Evolutionary conservation across 2,329 filamentous ascomycete genomes (phyloP).

Genomic region (Paraconiothyrium sp.): DNA sequence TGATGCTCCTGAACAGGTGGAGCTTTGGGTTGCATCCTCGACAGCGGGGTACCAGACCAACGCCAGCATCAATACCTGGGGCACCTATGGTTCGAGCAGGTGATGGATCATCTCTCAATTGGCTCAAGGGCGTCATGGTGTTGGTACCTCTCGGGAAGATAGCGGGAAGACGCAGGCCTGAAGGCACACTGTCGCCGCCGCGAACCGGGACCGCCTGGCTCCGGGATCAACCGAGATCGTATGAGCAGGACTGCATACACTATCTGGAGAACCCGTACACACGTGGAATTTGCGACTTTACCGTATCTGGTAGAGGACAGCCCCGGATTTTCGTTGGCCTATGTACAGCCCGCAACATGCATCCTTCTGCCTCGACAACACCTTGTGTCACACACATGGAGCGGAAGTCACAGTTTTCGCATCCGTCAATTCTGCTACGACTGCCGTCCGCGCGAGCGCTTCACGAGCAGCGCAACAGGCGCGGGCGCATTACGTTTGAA

Average conservation of each 20-base stretch:
- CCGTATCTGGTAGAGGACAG: slow-evolving; percentile 36
- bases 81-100: not conserved
- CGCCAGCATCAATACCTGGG: not conserved
- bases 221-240: slow-evolving; percentile 36
- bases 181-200: slow-evolving; percentile 9
- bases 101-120: not conserved
- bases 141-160: slow-evolving; percentile 8
- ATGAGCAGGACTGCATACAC: slow-evolving; percentile 32
- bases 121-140: not conserved
- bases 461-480: slow-evolving; percentile 23
- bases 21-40: not conserved
- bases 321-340: slow-evolving; percentile 26
- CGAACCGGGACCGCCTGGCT: slow-evolving; percentile 14
- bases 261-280: slow-evolving; percentile 32
- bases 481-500: slow-evolving; percentile 46
- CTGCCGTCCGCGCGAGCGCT: slow-evolving; percentile 24
- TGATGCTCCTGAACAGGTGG: not conserved
- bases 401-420: not conserved
- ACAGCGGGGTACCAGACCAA: not conserved
- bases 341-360: slow-evolving; percentile 3
- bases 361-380: not conserved
- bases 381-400: not conserved
- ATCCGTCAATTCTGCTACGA: not conserved
- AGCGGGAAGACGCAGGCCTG: slow-evolving; percentile 8
- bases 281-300: slow-evolving; percentile 35